A percentile compares a stretch with the other conserved stretches of the same genome.
phyloP scores from a whole-genome alignment of 164 flowering plant genomes.

The Magnolia sinica region DNA sequence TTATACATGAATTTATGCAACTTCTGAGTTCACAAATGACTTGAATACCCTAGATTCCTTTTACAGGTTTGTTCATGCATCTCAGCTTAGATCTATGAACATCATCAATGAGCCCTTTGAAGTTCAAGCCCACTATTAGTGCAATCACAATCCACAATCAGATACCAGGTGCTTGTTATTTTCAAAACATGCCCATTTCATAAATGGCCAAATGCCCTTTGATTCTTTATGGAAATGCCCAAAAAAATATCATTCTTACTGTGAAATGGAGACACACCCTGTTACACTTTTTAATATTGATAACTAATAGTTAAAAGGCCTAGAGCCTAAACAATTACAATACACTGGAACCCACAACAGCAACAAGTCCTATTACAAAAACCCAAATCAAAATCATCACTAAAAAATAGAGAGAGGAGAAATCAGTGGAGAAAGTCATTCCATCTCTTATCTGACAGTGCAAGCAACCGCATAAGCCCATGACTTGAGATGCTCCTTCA shows the following conservation, averaged over 20 bases:
- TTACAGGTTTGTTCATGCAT: neutral
- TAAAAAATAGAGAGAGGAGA: neutral
- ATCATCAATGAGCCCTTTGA: neutral
- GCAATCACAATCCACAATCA: neutral
- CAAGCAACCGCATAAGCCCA: slow-evolving; percentile 60
- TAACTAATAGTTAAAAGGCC: neutral
- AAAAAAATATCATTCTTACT: too few species aligned
- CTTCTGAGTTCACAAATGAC: neutral
- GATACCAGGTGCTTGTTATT: neutral
- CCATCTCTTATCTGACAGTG: slow-evolving; percentile 27
- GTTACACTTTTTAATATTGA: too few species aligned
- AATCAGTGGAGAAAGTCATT: neutral
- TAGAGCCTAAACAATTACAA: neutral
- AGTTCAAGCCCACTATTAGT: neutral
- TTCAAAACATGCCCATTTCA: neutral
- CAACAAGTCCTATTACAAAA: neutral
- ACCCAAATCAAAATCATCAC: neutral
- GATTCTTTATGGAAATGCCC: neutral
- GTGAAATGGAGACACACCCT: too few species aligned
- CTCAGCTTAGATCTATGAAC: neutral
- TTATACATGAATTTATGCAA: neutral
- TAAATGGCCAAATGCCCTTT: neutral
- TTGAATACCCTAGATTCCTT: neutral
- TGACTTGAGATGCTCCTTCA: slow-evolving; percentile 44
- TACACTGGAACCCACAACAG: neutral